Conservation (phyloP, 345 rosid genomes). For the Mangifera indica region DNA sequence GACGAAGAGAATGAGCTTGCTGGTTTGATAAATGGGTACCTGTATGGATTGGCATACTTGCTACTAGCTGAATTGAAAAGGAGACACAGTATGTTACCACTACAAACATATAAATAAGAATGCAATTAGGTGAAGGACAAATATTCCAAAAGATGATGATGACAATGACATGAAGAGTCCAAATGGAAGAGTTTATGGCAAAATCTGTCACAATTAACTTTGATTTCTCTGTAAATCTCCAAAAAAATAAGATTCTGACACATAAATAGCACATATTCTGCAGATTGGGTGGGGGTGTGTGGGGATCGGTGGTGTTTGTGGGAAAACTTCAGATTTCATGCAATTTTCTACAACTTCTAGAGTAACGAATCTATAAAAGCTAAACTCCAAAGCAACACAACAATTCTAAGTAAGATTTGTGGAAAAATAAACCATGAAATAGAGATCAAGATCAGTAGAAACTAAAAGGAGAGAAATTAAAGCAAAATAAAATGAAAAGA, state of each 20-base stretch:
- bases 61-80: conserved; percentile 28
- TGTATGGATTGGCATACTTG: conserved; percentile 30
- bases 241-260: neutral
- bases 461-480: conserved; percentile 6
- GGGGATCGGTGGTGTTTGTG: too few relatives aligned
- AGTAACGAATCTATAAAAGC: neutral
- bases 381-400: too few relatives aligned
- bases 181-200: too few relatives aligned
- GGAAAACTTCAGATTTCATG: neutral
- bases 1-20: conserved; percentile 77
- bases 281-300: too few relatives aligned
- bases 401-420: too few relatives aligned
- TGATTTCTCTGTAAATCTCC: neutral
- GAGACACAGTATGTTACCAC: too few relatives aligned
- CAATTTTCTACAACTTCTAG: neutral
- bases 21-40: conserved; percentile 67
- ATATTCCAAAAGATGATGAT: neutral
- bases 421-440: neutral
- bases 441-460: neutral
- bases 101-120: too few relatives aligned
- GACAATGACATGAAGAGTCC: neutral
- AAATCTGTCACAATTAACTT: neutral
- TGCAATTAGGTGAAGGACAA: neutral
- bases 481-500: conserved; percentile 12
- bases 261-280: neutral